Evolutionary conservation across 208 protist genomes (phyloP), one percentile per base, ranked within the genome.

Genomic region (Acanthamoeba healyi): DNA sequence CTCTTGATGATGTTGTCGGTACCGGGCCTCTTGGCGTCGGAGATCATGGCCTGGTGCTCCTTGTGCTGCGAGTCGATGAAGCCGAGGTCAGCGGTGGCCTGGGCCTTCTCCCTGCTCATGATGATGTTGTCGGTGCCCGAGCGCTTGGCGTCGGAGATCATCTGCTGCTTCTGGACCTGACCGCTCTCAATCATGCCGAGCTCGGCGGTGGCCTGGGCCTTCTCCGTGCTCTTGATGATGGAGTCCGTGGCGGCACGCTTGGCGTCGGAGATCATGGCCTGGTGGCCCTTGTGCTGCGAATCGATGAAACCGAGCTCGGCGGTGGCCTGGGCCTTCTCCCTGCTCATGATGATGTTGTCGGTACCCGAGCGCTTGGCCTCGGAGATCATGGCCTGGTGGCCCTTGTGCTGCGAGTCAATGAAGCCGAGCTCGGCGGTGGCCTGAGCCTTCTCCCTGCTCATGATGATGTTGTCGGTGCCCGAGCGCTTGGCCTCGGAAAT

Each of bases 61-160:
- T 56, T 65, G 81, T 56, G 51, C 49, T 88, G 42, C 19, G 81
- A 56, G 49, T 88, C 81, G 81, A 88, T 88, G 49, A 88, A 65
- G 49, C 81, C 81, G 19, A 88, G 51, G n/a, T 88, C 81, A 46
- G 49, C 51, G 81, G 81, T 65, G 81, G 81, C 81, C 81, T 65
- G 49, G 26, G 81, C 81, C 49, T 36, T 88, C 49, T 88, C 81
- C 40, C 5, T 88, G 32, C 32, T 63, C 81, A 22, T 88, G 49
- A 88, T 88, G 81, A 88, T 88, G n/a, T 54, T 36, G 81, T 88
- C 81, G 29, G 42, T 56, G 49, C 17, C 81, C 14, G 38, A 63
- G n/a, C 81, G 81, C 51, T 88, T 88, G 81, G 81, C 81, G 49
- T 88, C 81, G 81, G 81, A 88, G 51, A 88, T 88, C 81, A 88